A percentile compares a stretch with the other conserved stretches of the same genome.
Evolutionary conservation across 2,329 filamentous ascomycete species (phyloP).

Genomic region (Verticillium nonalfalfae): DNA sequence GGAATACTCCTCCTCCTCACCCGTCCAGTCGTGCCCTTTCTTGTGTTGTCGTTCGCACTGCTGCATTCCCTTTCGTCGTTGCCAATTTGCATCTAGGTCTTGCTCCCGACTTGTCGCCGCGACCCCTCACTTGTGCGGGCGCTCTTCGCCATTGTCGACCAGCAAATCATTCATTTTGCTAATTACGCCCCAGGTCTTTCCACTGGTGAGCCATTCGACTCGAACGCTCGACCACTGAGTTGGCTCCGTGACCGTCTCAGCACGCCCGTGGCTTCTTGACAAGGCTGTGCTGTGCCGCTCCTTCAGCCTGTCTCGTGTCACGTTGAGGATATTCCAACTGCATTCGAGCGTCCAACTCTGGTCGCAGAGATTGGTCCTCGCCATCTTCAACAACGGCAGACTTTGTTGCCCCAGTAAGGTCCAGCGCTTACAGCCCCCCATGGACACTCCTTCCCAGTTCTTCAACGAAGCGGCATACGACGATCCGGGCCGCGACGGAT

Average conservation of each 20-base stretch:
- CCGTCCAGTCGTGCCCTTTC: neutral
- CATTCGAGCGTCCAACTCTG: neutral
- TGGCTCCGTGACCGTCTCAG: no score
- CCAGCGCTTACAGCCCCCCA: neutral
- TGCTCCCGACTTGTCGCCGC: neutral
- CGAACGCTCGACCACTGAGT: no score
- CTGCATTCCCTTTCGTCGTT: neutral
- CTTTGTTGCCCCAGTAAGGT: neutral
- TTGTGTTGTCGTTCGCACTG: neutral
- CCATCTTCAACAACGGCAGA: neutral
- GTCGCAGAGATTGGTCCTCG: neutral
- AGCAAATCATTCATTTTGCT: no score
- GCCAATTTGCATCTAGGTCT: no score
- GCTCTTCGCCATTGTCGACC: neutral
- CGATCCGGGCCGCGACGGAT: neutral
- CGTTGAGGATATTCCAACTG: no score
- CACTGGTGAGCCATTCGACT: no score
- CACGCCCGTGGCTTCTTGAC: no score
- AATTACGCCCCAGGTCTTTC: no score
- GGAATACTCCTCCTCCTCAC: no score
- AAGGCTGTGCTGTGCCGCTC: no score
- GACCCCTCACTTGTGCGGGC: neutral
- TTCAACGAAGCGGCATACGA: constrained; percentile 8
- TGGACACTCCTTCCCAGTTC: constrained; percentile 11
- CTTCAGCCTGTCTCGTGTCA: no score